A percentile compares a stretch with the other conserved stretches of the same genome.
Conservation (phyloP, 116 monocot genomes). For the Papilionanthe hybrid region DNA sequence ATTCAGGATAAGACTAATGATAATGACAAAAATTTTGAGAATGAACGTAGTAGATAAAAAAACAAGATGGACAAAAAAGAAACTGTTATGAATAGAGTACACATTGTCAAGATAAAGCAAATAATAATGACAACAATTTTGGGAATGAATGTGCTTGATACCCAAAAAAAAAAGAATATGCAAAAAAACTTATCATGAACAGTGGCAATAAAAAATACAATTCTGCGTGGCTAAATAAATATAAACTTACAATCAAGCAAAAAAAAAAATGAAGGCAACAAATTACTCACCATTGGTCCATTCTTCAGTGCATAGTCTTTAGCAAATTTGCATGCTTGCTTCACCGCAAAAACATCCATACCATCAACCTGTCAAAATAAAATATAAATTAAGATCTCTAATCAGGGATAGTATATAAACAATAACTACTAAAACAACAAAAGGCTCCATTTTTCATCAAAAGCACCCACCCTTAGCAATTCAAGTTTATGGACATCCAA, state of each 20-base stretch:
- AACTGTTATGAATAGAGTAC: too few species aligned
- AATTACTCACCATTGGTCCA: conserved; percentile 82
- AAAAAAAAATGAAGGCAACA: not conserved
- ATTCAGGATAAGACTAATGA: not conserved
- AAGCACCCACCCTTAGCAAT: too few species aligned
- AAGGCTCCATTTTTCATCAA: too few species aligned
- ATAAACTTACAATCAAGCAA: not conserved
- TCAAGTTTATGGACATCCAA: too few species aligned
- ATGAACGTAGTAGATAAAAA: not conserved
- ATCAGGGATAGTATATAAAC: too few species aligned
- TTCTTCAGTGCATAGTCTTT: conserved; percentile 80
- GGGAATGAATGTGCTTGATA: not conserved
- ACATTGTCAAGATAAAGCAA: not conserved
- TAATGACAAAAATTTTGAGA: not conserved
- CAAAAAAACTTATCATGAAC: not conserved
- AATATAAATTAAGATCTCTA: not conserved
- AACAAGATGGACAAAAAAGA: too few species aligned
- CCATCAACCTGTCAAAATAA: conserved; percentile 79
- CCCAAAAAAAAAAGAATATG: not conserved
- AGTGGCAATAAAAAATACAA: not conserved
- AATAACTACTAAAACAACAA: too few species aligned
- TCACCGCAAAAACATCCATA: conserved; percentile 90
- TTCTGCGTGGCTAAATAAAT: not conserved
- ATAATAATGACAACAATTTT: not conserved
- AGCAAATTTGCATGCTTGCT: conserved; percentile 92